Conservation (phyloP, 441 rosid species). For the Aleurites moluccanus region DNA sequence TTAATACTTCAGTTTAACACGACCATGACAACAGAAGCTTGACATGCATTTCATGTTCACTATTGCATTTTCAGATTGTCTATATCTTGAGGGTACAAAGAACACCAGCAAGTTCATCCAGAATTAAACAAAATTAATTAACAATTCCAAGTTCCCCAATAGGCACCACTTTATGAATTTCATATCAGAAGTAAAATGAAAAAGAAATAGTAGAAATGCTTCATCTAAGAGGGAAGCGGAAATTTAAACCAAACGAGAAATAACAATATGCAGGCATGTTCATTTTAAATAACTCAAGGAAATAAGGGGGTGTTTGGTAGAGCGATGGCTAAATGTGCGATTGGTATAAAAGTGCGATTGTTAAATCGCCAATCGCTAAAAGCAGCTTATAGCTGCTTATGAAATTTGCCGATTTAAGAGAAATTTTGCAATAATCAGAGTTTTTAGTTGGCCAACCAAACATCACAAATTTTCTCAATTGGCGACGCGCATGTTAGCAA, state of each 20-base stretch:
- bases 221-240: not conserved
- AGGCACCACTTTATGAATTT: not conserved
- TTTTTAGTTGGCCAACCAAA: too few species aligned
- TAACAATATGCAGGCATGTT: not conserved
- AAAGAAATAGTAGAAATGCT: not conserved
- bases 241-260: conserved; percentile 1
- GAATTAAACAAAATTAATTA: not conserved
- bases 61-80: not conserved
- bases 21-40: not conserved
- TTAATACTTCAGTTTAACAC: too few species aligned
- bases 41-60: not conserved
- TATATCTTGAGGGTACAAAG: not conserved
- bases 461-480: too few species aligned
- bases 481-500: too few species aligned
- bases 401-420: too few species aligned
- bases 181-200: not conserved
- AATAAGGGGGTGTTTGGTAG: too few species aligned
- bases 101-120: not conserved
- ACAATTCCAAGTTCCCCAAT: not conserved
- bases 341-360: too few species aligned
- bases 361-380: too few species aligned
- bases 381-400: too few species aligned
- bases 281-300: not conserved
- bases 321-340: too few species aligned
- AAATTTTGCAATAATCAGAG: too few species aligned